Conservation (phyloP, 2,329 filamentous ascomycete species). For the Acephala macrosclerotiorum region DNA sequence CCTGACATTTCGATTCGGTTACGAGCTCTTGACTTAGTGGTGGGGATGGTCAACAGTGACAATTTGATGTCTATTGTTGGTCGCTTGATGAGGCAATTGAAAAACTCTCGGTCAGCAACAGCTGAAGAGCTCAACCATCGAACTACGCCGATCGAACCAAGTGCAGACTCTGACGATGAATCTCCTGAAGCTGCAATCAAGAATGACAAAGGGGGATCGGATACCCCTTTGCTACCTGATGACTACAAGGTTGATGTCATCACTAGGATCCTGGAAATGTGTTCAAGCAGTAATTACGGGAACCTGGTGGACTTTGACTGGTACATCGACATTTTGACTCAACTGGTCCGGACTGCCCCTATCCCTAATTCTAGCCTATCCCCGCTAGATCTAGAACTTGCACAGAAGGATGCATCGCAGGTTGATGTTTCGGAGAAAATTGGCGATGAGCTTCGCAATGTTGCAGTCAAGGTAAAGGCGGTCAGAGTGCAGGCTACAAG, state of each 20-base stretch:
- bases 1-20: slow-evolving; percentile 94
- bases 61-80: slow-evolving; percentile 86
- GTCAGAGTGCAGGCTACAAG: slow-evolving; percentile 82
- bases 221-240: slow-evolving; percentile 73
- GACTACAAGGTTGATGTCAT: slow-evolving; percentile 89
- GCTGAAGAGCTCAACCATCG: slow-evolving; percentile 53
- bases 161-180: slow-evolving; percentile 61
- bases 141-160: slow-evolving; percentile 48
- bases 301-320: slow-evolving; percentile 93
- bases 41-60: slow-evolving; percentile 91
- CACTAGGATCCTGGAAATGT: slow-evolving; percentile 84
- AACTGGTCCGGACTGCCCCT: slow-evolving; percentile 78
- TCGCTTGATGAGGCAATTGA: slow-evolving; percentile 86
- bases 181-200: slow-evolving; percentile 56
- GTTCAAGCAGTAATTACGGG: slow-evolving; percentile 85
- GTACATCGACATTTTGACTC: slow-evolving; percentile 91
- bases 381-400: slow-evolving; percentile 20
- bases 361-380: slow-evolving; percentile 49
- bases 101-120: slow-evolving; percentile 64
- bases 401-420: slow-evolving; percentile 18
- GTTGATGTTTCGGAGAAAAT: slow-evolving; percentile 70
- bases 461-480: slow-evolving; percentile 89
- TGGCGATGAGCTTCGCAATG: slow-evolving; percentile 85
- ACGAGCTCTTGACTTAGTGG: slow-evolving; percentile 88
- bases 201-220: slow-evolving; percentile 59